Conservation (phyloP, 108 stramenopile genomes). For the Parmales sp. region DNA sequence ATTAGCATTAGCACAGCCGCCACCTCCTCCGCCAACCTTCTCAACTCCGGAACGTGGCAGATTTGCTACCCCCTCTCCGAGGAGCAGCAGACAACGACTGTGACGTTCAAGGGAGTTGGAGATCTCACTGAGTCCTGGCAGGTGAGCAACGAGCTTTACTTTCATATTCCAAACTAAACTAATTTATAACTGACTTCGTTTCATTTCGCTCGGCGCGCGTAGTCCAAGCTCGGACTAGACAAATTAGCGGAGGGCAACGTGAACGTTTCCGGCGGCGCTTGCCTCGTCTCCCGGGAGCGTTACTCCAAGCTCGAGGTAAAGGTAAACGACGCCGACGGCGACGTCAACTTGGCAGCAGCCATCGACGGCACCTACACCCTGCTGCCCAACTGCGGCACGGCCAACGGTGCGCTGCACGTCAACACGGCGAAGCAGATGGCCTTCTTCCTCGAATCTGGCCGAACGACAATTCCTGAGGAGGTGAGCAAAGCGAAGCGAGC, state of each 20-base stretch:
- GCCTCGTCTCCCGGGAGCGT: no score
- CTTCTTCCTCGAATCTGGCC: constrained; percentile 30
- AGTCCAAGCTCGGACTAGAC: no score
- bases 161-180: no score
- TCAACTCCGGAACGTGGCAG: constrained; percentile 3
- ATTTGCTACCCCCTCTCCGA: constrained; percentile 8
- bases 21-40: not conserved
- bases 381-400: constrained; percentile 26
- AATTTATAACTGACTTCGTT: no score
- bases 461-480: constrained; percentile 12
- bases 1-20: not conserved
- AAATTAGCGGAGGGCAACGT: constrained; percentile 13
- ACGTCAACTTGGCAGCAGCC: not conserved
- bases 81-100: not conserved
- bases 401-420: constrained; percentile 29
- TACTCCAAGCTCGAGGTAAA: constrained; percentile 12
- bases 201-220: no score
- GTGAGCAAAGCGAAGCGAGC: no score
- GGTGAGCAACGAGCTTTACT: constrained; percentile 21
- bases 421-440: not conserved
- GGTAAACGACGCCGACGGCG: not conserved
- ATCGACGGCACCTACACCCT: constrained; percentile 19
- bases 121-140: constrained; percentile 15
- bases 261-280: not conserved
- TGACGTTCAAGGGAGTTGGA: constrained; percentile 1